Evolutionary conservation across 2,329 filamentous ascomycete species (phyloP).

Genomic region (Botrytis porri): DNA sequence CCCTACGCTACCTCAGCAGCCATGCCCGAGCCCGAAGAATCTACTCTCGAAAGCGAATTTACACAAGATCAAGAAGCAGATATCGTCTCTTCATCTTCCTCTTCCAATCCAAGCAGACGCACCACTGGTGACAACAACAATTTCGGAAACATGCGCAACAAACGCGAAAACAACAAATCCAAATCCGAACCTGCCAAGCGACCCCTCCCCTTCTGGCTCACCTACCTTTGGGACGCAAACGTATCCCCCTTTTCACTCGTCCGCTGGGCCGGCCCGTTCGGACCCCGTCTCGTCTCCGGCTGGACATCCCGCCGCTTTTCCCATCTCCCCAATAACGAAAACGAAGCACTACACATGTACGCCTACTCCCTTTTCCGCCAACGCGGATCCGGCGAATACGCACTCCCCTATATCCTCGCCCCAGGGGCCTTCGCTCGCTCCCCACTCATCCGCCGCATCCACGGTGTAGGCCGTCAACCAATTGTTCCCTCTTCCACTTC

Average conservation of each 20-base stretch:
- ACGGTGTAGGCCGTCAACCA: conserved; percentile 76
- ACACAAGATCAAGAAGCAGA: conserved; percentile 64
- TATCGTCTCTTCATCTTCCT: conserved; percentile 44
- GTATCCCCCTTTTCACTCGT: conserved; percentile 92
- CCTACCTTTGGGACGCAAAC: conserved; percentile 95
- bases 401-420: conserved; percentile 85
- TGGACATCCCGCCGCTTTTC: conserved; percentile 94
- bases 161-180: conserved; percentile 38
- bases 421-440: conserved; percentile 89
- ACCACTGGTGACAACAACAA: conserved; percentile 46
- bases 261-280: conserved; percentile 82
- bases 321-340: conserved; percentile 76
- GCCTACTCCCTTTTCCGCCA: conserved; percentile 92
- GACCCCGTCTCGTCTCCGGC: conserved; percentile 86
- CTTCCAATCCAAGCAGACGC: conserved; percentile 30
- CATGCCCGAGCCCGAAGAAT: conserved; percentile 73
- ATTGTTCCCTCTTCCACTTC: conserved; percentile 28
- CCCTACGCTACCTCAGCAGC: conserved; percentile 81
- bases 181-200: conserved; percentile 40
- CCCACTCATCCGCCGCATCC: conserved; percentile 82
- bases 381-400: conserved; percentile 90
- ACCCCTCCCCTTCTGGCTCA: conserved; percentile 79
- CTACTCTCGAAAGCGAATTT: conserved; percentile 74
- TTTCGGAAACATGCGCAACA: conserved; percentile 49
- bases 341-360: conserved; percentile 85